Conservation (phyloP, 2,329 filamentous ascomycete species). For the Aphanocladium album region DNA sequence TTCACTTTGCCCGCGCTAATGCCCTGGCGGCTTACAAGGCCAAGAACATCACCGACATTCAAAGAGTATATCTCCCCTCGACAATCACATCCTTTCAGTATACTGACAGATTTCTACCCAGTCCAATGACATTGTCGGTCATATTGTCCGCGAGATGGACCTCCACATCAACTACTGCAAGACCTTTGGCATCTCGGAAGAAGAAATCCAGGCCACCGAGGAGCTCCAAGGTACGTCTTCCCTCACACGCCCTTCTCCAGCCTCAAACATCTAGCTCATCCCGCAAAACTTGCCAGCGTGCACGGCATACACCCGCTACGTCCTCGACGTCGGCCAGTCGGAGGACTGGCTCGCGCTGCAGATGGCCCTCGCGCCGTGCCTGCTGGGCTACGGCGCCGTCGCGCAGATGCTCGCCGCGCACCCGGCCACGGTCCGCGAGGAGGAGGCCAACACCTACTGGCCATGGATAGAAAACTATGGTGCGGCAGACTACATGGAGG, state of each 20-base stretch:
- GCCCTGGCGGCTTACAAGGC: conserved; percentile 82
- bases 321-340: conserved; percentile 81
- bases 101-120: conserved; percentile 15
- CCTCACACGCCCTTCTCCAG: background rate
- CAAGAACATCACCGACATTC: conserved; percentile 66
- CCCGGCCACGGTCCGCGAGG: conserved; percentile 51
- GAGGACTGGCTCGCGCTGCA: conserved; percentile 87
- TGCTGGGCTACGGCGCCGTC: conserved; percentile 83
- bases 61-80: conserved; percentile 44
- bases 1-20: conserved; percentile 84
- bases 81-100: conserved; percentile 8
- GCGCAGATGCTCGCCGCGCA: conserved; percentile 65
- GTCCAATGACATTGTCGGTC: conserved; percentile 57
- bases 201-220: conserved; percentile 66
- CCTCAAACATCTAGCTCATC: too few relatives aligned
- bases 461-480: conserved; percentile 89
- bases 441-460: conserved; percentile 69
- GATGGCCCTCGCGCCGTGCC: conserved; percentile 76
- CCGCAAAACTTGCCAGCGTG: conserved; percentile 49
- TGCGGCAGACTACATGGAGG: conserved; percentile 70
- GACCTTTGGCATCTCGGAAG: conserved; percentile 68
- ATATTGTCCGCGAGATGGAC: conserved; percentile 74
- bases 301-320: conserved; percentile 77
- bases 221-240: conserved; percentile 63
- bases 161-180: conserved; percentile 80